Base-by-base conservation (phyloP, 352 stramenopile genomes). In the Globisporangium nagaii region DNA sequence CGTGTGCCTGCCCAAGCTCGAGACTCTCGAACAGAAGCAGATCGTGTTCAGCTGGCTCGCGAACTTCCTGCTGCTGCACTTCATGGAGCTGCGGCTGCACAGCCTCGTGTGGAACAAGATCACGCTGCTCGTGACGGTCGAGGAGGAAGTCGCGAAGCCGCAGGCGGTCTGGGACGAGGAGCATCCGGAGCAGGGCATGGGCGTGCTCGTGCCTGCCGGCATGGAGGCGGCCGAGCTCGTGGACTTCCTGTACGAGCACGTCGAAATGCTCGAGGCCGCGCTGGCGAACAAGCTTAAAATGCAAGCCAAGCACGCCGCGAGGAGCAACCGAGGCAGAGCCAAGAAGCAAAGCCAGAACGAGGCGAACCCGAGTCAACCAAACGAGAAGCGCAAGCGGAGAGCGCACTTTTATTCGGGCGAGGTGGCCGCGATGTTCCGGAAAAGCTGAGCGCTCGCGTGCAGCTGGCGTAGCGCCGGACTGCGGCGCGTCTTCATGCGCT, bases 21-120 rank as follows among this genome's bases (percentile, higher is more conserved):
- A 58, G 3, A 75, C 80, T 24, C 36, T 53, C 0, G 65, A 86
- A 27, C 70, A 84, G 60, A 82, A 75, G 36, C 70, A 70, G 31
- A 71, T 65, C 41, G 79, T 79, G 31, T 93, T 88, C 53, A 72
- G 79, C 48, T 91, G 84, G 80, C 71, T 93, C 36, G 84, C 79
- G 17, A 88, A 88, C 53, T 60, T 86, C 4, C 55, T 93, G n/a
- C 70, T 93, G 3, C 62, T 84, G 40, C 80, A 93, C 58, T 93
- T 93, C 59, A 88, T 88, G 76, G 80, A 91, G 42, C 57, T 93
- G 37, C 71, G 78, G 42, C 62, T 93, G 17, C 79, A 90, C 60
- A 79, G 72, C 48, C 73, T 90, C 28, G 79, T 93, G 53, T 93
- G 80, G 84, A 93, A 93, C 66, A 89, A 89, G 52, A 65, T 91